Evolutionary conservation across 805 yeast genomes (phyloP), one percentile per base, ranked within the genome.

Genomic region (Candida multigemmis): DNA sequence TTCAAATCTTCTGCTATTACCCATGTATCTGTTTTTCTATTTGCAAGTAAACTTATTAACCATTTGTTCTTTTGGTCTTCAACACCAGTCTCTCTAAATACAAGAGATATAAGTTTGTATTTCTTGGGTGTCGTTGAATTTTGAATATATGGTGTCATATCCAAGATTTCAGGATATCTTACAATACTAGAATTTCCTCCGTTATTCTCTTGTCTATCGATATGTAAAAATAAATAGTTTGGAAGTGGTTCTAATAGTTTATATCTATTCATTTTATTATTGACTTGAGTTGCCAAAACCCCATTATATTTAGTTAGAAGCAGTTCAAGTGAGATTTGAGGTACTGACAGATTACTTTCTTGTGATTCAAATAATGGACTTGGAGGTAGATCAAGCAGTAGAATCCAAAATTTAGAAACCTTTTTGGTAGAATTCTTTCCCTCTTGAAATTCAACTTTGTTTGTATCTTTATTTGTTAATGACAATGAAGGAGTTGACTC

Each of bases 351-450:
- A 7, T 17, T 17, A 10, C 19, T 17, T 6, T 28, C 26, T 10
- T 22, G 19, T 12, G 20, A 5, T 12, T 24, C 15, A 21, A 33
- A 27, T 7, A 76, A 37, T 0, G 86, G 73, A 7, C 48, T 47
- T 1, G 68, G 56, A 0, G 91, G 89, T 12, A 78, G 46, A 26
- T 68, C 74, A n/a, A 83, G 44, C 0, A 77, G 51, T 8, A 83
- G 40, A 11, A 67, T 39, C 71, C 79, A 65, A 38, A 73, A 78
- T 24, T 42, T 48, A n/a, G n/a, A n/a, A n/a, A n/a, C 29, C 25
- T 23, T 3, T 8, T 14, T 4, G 25, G 24, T n/a, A 20, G 19
- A 4, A 21, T 6, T 10, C 16, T 19, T 3, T 22, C 19, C 7
- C 13, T 26, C n/a, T 8, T 14, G 11, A 22, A n/a, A 13, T 19